Evolutionary conservation across 257 asterid genomes (phyloP), one percentile per base, ranked within the genome.

Genomic region (Gentiana straminea): DNA sequence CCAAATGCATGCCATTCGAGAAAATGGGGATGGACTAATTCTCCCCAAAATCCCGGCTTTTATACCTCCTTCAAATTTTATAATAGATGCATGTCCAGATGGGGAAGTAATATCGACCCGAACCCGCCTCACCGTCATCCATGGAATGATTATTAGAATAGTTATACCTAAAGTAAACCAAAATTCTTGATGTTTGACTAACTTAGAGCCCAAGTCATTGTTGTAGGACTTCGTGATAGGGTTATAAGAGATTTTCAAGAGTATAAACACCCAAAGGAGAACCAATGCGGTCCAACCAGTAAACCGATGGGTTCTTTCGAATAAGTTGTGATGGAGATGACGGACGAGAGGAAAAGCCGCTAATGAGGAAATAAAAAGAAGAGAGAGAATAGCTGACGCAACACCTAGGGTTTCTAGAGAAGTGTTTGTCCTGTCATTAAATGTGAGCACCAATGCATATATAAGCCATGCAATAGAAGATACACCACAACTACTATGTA

Each of bases 1-100:
- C 94, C 94, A 56, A 84, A 84, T 0, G 94, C 94, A 56, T 84
- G 94, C 94, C 94, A 84, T 52, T 84, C 94, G 0, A n/a, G 94
- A 82, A 2, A 77, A 64, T 0, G 94, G 94, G 0, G 94, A 84
- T 3, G 88, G 94, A 61, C 94, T 84, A 33, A 84, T 84, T 13
- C 91, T 64, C 9, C 91, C 94, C 2, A 82, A 63, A 3, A 84
- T 72, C 10, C 91, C 94, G 0, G 94, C 58, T 44, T 81, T 75
- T 0, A 84, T 65, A 0, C 94, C 87, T 2, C 91, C 94, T 3
- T 75, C 75, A 65, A 84, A 84, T 45, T 81, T 84, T 49, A 84
- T 73, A 1, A 77, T 75, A 3, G 91, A 45, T 1, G 94, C 94
- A 35, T 84, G 94, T 32, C 94, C 87, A 0, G 94, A 84, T 0